phyloP scores from a whole-genome alignment of 768 basidiomycete species.

The Macrolepiota albuminosa region DNA sequence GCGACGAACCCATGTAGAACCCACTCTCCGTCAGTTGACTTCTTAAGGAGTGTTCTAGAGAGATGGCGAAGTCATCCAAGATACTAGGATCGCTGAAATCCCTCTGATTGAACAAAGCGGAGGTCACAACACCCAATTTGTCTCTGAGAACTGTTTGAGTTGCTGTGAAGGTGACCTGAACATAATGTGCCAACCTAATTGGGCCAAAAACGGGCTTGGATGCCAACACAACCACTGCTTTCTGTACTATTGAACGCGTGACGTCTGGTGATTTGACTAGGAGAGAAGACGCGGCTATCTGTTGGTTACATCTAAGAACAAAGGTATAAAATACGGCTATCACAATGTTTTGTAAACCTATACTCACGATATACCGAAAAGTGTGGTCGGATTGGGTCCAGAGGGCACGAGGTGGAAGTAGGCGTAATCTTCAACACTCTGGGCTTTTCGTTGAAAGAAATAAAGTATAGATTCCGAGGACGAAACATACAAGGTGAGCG shows the following conservation, averaged over 20 bases:
- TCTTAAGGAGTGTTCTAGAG: conserved; percentile 71
- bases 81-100: conserved; percentile 88
- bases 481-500: conserved; percentile 75
- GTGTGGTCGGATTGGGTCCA: conserved; percentile 65
- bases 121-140: conserved; percentile 90
- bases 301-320: conserved; percentile 78
- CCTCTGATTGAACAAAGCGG: conserved; percentile 83
- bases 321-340: not conserved
- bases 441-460: conserved; percentile 7
- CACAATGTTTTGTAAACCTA: not conserved
- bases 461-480: conserved; percentile 2
- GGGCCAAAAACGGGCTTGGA: conserved; percentile 91
- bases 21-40: conserved; percentile 88
- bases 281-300: conserved; percentile 78
- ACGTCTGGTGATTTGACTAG: conserved; percentile 80
- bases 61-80: conserved; percentile 80
- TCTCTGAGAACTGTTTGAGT: conserved; percentile 44
- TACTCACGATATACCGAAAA: conserved; percentile 94
- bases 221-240: conserved; percentile 93
- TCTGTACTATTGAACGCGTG: conserved; percentile 94
- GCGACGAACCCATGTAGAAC: conserved; percentile 83
- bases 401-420: conserved; percentile 90
- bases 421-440: conserved; percentile 92
- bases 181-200: conserved; percentile 54
- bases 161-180: not conserved